Evolutionary conservation across 306 rosid species (phyloP).

Genomic region (Cicer arietinum): DNA sequence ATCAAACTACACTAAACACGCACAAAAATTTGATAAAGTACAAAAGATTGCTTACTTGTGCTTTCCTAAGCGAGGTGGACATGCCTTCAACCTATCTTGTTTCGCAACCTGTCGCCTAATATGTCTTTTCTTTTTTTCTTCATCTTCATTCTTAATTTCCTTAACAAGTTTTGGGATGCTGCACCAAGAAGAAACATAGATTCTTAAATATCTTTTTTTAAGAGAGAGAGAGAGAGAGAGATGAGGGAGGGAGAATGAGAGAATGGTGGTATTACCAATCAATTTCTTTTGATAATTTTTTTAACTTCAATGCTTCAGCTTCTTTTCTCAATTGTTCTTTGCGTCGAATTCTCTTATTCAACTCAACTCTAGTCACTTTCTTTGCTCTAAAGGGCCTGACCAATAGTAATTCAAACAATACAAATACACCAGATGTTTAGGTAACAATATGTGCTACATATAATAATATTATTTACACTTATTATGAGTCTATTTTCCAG

Average conservation of each 20-base stretch:
- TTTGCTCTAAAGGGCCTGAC: conserved; percentile 62
- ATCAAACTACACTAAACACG: too few species aligned
- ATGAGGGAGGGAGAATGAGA: neutral
- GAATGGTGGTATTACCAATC: conserved; percentile 61
- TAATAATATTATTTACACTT: neutral
- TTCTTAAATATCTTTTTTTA: conserved; percentile 13
- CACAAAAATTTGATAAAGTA: conserved; percentile 1
- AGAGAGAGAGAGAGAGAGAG: neutral
- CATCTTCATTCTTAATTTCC: conserved; percentile 79
- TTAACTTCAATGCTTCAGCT: conserved; percentile 57
- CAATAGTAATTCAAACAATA: conserved; percentile 43
- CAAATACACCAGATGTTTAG: conserved; percentile 18
- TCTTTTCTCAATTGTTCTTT: conserved; percentile 72
- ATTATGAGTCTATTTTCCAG: conserved; percentile 6
- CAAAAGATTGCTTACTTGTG: conserved; percentile 67
- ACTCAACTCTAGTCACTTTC: conserved; percentile 73
- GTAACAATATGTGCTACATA: neutral
- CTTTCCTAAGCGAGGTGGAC: conserved; percentile 88
- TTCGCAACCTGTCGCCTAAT: conserved; percentile 72
- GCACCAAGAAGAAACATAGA: conserved; percentile 36
- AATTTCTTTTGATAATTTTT: conserved; percentile 73
- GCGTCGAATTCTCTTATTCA: conserved; percentile 76
- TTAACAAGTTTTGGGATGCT: conserved; percentile 71
- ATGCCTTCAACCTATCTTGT: conserved; percentile 70
- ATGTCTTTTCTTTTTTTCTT: conserved; percentile 66